A percentile compares a stretch with the other conserved stretches of the same genome.
Evolutionary conservation across 768 basidiomycete species (phyloP).

Genomic region (Candolleomyces efflorescens): DNA sequence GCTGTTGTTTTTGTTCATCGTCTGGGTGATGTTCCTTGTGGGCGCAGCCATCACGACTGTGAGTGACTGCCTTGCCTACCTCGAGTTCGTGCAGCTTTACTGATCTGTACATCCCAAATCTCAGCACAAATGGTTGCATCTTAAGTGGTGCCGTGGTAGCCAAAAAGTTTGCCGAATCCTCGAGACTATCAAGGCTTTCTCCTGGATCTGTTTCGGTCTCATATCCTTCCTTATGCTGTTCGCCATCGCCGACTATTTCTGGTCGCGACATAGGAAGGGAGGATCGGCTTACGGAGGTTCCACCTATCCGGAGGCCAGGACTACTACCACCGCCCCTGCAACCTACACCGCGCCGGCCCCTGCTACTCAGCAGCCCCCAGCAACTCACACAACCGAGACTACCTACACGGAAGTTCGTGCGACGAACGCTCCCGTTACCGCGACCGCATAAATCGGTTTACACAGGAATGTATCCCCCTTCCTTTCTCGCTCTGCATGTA

Average conservation of each 20-base stretch:
- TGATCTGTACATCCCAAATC: conserved; percentile 19
- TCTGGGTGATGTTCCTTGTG: conserved; percentile 63
- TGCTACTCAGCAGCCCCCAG: background rate
- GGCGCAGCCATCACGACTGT: conserved; percentile 62
- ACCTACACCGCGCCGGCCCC: conserved; percentile 3
- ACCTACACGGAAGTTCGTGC: conserved; percentile 8
- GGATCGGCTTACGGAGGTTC: conserved; percentile 1
- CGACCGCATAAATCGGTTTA: background rate
- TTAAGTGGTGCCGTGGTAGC: conserved; percentile 53
- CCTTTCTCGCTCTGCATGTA: background rate
- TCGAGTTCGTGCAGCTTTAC: background rate
- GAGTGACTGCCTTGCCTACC: conserved; percentile 16
- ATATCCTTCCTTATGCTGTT: conserved; percentile 43
- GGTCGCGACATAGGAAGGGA: conserved; percentile 9
- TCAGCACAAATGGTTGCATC: conserved; percentile 46
- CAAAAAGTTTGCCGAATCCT: conserved; percentile 52
- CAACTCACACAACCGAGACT: conserved; percentile 4
- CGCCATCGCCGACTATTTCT: conserved; percentile 24
- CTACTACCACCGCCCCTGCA: background rate
- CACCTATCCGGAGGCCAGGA: conserved; percentile 17
- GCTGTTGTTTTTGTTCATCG: conserved; percentile 41
- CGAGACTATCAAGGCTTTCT: conserved; percentile 60
- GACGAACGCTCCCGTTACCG: background rate
- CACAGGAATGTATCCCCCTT: background rate
- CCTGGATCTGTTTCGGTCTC: conserved; percentile 62